A percentile compares a stretch with the other conserved stretches of the same genome.
Conservation (phyloP, 1,284 basidiomycete species). For the Fereydounia khargensis region DNA sequence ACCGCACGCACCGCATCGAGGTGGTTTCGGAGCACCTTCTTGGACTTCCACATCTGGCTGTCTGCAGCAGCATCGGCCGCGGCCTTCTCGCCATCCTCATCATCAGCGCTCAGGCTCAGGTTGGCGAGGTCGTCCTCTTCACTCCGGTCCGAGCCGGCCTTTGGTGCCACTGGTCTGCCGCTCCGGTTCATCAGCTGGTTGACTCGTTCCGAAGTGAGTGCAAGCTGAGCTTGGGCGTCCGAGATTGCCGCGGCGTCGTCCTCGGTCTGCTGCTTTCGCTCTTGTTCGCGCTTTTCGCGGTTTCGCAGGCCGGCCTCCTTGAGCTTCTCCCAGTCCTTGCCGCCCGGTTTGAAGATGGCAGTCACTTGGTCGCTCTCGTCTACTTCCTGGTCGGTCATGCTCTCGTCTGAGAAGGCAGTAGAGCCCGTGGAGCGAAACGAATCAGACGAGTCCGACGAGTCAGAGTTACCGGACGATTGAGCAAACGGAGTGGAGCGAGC, state of each 20-base stretch:
- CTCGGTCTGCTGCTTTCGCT: slow-evolving; percentile 3
- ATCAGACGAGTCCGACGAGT: slow-evolving; percentile 24
- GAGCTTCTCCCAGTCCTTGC: slow-evolving; percentile 44
- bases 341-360: slow-evolving; percentile 40
- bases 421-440: slow-evolving; percentile 19
- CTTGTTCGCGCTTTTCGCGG: slow-evolving; percentile 37
- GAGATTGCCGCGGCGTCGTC: slow-evolving; percentile 25
- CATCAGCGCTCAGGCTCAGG: slow-evolving; percentile 28
- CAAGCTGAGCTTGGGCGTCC: slow-evolving; percentile 30
- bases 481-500: too few species aligned
- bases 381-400: slow-evolving; percentile 28
- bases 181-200: slow-evolving; percentile 39
- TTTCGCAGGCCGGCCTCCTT: slow-evolving; percentile 35
- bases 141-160: slow-evolving; percentile 9
- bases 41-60: slow-evolving; percentile 49
- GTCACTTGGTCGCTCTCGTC: slow-evolving; percentile 39
- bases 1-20: slow-evolving; percentile 87
- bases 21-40: slow-evolving; percentile 65
- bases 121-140: slow-evolving; percentile 44
- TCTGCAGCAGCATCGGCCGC: slow-evolving; percentile 34
- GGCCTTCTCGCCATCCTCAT: slow-evolving; percentile 20
- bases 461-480: slow-evolving; percentile 14
- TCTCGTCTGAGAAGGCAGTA: neutral
- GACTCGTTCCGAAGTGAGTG: slow-evolving; percentile 37
- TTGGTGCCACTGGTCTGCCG: slow-evolving; percentile 6